Evolutionary conservation across 2,329 filamentous ascomycete genomes (phyloP), one percentile per base, ranked within the genome.

Genomic region (Blastomyces percursus): DNA sequence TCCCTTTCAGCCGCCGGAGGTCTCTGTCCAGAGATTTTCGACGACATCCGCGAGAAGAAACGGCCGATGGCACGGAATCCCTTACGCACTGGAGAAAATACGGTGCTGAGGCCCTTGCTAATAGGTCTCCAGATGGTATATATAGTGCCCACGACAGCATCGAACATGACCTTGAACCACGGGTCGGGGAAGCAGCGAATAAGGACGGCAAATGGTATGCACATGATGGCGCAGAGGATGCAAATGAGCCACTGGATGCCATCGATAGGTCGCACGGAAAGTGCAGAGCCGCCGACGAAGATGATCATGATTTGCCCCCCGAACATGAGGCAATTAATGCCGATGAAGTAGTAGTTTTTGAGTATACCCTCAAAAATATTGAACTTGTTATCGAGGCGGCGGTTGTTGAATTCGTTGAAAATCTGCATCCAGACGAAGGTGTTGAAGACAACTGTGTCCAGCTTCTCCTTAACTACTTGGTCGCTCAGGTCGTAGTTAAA

Each of bases 351-450:
- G 77, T 82, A 88, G 74, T 97, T 97, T 72, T 84, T 84, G 32
- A 82, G 82, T 64, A 97, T 83, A 61, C 91, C 91, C 72, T 96
- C 93, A 65, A 97, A 93, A 66, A 97, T 91, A 76, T 97, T 97
- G 81, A 96, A 92, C 62, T 86, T 84, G 76, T 97, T 97, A 75
- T 97, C 93, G 61, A 97, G 81, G 14, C 93, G 90, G 64, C 93
- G 90, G 77, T 96, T 96, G 79, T 97, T 97, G 83, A 95, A 90
- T 72, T 96, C 89, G 76, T 97, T 97, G 80, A 97, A 97, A 69
- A 97, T 95, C 70, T 97, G 93, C 92, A 97, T 96, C 93, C 93
- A 97, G 61, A 96, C 93, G 72, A 97, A 97, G 0, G 91, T 94
- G 79, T 97, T 97, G 82, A 97, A 97, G 8, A 97, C 89, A 57